These are phyloP conservation scores for Rheum nobile DNA, from an alignment of 148 eudicot species.

Conservation along the genomic window DNA sequence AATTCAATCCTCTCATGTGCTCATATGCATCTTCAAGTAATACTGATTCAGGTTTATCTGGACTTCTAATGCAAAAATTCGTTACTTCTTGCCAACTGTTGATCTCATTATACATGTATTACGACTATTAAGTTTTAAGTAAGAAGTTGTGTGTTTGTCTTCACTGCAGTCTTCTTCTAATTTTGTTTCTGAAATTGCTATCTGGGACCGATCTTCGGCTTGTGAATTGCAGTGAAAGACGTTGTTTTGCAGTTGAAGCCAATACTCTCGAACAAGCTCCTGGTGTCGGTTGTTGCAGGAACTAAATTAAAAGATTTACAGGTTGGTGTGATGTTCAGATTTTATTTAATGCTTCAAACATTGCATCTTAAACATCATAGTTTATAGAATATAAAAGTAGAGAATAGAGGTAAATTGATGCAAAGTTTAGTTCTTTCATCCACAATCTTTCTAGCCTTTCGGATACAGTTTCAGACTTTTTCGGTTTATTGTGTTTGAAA, in stretches of 20 bases:
- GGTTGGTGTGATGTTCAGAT: conserved; percentile 27
- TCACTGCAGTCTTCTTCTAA: neutral
- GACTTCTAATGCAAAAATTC: neutral
- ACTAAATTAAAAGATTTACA: conserved; percentile 72
- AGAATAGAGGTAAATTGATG: neutral
- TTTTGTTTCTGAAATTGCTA: neutral
- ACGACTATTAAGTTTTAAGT: neutral
- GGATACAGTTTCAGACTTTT: conserved; percentile 4
- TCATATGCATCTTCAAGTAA: neutral
- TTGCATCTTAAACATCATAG: neutral
- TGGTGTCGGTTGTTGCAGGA: conserved; percentile 73
- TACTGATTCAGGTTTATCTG: neutral
- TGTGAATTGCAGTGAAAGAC: conserved; percentile 1
- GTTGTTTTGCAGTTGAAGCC: conserved; percentile 1
- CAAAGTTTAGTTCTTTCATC: neutral
- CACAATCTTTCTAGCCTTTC: neutral
- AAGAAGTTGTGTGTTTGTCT: neutral
- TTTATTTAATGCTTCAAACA: neutral
- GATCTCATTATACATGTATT: neutral
- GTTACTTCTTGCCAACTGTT: neutral
- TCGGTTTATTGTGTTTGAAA: neutral
- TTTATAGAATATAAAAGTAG: too few relatives aligned
- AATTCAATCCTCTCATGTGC: neutral
- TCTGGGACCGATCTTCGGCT: neutral
- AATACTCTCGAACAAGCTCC: neutral